Evolutionary conservation across 2,329 filamentous ascomycete genomes (phyloP), one percentile per base, ranked within the genome.

Genomic region (Paradendryphiella salina): DNA sequence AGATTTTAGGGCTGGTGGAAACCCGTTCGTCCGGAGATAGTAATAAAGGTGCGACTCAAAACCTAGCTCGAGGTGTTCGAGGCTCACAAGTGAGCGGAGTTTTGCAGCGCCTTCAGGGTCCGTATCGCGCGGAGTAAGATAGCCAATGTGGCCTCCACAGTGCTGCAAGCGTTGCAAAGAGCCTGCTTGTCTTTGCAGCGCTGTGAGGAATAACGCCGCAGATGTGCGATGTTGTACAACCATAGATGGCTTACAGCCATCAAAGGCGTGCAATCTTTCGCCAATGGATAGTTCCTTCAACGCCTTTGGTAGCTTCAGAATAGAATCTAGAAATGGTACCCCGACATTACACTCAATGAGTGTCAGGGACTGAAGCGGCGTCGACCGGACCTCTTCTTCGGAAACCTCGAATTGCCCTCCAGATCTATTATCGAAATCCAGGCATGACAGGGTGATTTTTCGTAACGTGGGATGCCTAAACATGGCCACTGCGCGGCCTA

Each of bases 291-390:
- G 57, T 26, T 65, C 56, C 42, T 68, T 63, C 2, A 73, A 52
- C 5, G 67, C 66, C 31, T 63, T 67, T 1, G 71, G 71, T 9
- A 71, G 48, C 9, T 61, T 59, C n/a, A 73, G 54, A 3, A 71
- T 54, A 1, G 61, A 40, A 15, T 66, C 46, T 1, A 73, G 53
- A 17, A 67, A 67, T 1, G 51, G 31, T 3, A 72, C 54, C 10
- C 61, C 57, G 45, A 73, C 64, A 32, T 73, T 73, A 29, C 70
- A 73, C 49, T 73, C 71, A 10, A 73, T 66, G n/a, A 73, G 60
- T 1, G 60, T 68, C 7, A 73, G 48, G 4, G 64, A 69, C 21
- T 57, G 57, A 0, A 73, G 57, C 17, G 66, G 57, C 13, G 70
- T 73, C 1, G 65, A 62, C 40, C 60, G 64, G 14, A 36, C 56